A percentile compares a stretch with the other conserved stretches of the same genome.
phyloP scores from a whole-genome alignment of 2,329 filamentous ascomycete genomes.

The Sporothrix pallida region DNA sequence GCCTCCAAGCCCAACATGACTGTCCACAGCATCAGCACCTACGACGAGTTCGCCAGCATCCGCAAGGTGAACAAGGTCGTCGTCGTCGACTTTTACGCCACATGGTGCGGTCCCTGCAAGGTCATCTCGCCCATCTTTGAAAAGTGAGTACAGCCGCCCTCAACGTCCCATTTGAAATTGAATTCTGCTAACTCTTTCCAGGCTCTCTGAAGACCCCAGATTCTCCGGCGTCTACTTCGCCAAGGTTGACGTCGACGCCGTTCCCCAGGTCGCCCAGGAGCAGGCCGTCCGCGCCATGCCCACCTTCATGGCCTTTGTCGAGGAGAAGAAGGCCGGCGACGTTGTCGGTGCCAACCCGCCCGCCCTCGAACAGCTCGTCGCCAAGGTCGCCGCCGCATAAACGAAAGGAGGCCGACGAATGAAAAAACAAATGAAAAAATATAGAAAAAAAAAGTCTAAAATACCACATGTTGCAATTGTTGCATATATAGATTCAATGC shows the following conservation, averaged over 20 bases:
- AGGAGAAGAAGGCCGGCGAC: constrained; percentile 73
- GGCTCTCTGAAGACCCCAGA: constrained; percentile 59
- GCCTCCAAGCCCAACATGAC: constrained; percentile 34
- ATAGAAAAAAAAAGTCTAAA: not conserved
- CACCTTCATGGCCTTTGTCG: constrained; percentile 84
- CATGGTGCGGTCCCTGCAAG: constrained; percentile 96
- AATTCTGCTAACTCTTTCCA: constrained; percentile 42
- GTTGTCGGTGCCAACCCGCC: constrained; percentile 81
- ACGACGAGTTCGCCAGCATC: constrained; percentile 45
- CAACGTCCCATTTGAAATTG: not conserved
- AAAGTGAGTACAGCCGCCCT: constrained; percentile 55
- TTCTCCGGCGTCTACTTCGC: constrained; percentile 69
- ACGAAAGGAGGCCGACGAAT: not conserved
- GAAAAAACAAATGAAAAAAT: not conserved
- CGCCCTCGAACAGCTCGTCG: constrained; percentile 52
- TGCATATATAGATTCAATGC: constrained; percentile 1
- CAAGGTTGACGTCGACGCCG: constrained; percentile 90
- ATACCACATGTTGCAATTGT: not conserved
- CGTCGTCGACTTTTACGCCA: constrained; percentile 85
- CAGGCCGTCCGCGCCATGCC: constrained; percentile 90
- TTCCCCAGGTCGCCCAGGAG: constrained; percentile 75
- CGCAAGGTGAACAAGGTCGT: constrained; percentile 57
- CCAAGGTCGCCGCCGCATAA: not conserved
- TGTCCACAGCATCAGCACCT: constrained; percentile 36
- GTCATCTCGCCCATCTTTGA: constrained; percentile 78